Evolutionary conservation across 2,329 filamentous ascomycete genomes (phyloP), one percentile per base, ranked within the genome.

Genomic region (Neofusicoccum kwambonambiense): DNA sequence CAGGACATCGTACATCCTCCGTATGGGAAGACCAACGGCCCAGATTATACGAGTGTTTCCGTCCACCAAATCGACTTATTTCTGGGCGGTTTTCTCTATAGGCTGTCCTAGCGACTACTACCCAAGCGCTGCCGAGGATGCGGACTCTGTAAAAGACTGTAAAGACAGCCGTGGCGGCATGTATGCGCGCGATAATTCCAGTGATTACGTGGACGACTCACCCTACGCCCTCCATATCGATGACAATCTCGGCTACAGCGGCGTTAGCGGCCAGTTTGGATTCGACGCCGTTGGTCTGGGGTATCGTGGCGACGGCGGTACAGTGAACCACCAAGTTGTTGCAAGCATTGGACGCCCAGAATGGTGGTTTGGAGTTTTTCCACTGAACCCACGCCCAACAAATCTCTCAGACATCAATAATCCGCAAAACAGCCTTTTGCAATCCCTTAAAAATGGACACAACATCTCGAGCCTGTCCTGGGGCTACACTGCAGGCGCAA

Each of bases 401-500:
- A 54, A 42, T 15, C 4, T 52, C 3, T 39, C 45, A 3, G n/a
- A 19, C 9, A 22, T 37, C 17, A 8, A 35, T 7, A 34, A 37
- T 19, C 45, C 27, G 9, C 27, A 57, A 15, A 5, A n/a, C 17
- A 60, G 62, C 6, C 37, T 60, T 6, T 19, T 64, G 15, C 22
- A 50, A 17, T 19, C 35, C 0, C 22, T 64, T 4, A 50, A 51
- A 19, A 62, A 68, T 8, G 62, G 68, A 17, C 67, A 67, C 22
- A 60, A 65, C 5, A 76, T 78, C 8, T 69, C 75, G 0, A 75
- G 75, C 56, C 47, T 72, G 6, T 76, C 73, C 2, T 79, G 70
- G 69, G 73, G 68, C 1, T 79, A 78, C 62, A 78, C 76, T 4
- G 76, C 77, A 8, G 77, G 77, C 3, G 75, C 76, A 6, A 50